These are phyloP conservation scores for Phyllachora maydis DNA, from an alignment of 2,329 filamentous ascomycete species.

Conservation along the genomic window DNA sequence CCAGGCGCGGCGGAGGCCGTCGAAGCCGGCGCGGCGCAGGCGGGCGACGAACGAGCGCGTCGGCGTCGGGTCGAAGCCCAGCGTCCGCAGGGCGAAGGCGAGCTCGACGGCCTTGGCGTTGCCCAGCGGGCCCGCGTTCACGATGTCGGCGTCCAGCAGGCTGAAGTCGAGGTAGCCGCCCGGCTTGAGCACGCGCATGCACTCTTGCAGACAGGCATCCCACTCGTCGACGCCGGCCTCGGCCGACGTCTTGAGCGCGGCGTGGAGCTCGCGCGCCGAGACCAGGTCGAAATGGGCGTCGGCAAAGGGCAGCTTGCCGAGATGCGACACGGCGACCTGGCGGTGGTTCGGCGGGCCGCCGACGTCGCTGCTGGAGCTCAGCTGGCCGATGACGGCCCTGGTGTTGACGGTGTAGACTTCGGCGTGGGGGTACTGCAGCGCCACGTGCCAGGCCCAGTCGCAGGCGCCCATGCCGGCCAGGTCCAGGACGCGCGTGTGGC, in stretches of 20 bases:
- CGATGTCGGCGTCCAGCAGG: constrained; percentile 74
- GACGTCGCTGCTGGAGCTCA: constrained; percentile 54
- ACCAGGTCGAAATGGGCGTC: constrained; percentile 79
- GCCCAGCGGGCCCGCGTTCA: constrained; percentile 61
- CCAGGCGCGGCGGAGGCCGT: constrained; percentile 69
- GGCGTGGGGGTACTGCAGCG: constrained; percentile 64
- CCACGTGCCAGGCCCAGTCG: constrained; percentile 93
- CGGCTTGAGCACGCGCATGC: constrained; percentile 78
- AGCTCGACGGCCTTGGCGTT: constrained; percentile 82
- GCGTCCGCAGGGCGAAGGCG: constrained; percentile 68
- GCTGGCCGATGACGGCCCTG: constrained; percentile 46
- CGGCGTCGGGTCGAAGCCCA: constrained; percentile 73
- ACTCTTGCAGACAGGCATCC: constrained; percentile 67
- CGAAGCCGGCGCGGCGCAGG: constrained; percentile 56
- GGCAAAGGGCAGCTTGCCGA: constrained; percentile 70
- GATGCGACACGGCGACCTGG: constrained; percentile 53
- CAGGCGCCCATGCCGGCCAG: constrained; percentile 68
- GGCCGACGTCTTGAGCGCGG: constrained; percentile 54
- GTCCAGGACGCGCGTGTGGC: constrained; percentile 56
- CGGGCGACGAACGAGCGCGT: constrained; percentile 65
- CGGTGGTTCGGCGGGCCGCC: constrained; percentile 76
- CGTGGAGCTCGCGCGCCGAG: constrained; percentile 71
- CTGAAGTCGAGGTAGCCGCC: constrained; percentile 85
- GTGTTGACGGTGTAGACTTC: constrained; percentile 79
- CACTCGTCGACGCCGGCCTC: constrained; percentile 65